A percentile compares a stretch with the other conserved stretches of the same genome.
Evolutionary conservation across 768 basidiomycete genomes (phyloP).

Genomic region (Leucosporidium scottii): DNA sequence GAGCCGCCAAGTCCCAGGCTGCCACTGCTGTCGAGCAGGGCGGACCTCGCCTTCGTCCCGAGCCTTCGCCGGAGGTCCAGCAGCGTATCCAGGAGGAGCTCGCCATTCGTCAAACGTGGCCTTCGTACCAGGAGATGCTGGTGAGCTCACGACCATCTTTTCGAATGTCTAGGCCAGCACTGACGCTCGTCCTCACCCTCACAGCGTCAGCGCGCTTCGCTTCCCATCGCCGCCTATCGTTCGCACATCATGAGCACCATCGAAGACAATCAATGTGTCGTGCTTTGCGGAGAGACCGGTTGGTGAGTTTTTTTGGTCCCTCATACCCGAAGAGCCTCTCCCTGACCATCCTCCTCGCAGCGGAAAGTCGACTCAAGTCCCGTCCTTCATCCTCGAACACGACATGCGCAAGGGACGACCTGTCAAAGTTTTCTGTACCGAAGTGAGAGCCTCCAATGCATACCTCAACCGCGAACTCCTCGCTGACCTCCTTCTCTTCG

Average conservation of each 20-base stretch:
- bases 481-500: neutral
- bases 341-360: conserved; percentile 47
- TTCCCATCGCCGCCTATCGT: conserved; percentile 83
- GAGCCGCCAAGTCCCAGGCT: conserved; percentile 8
- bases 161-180: neutral
- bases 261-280: conserved; percentile 70
- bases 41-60: conserved; percentile 2
- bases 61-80: conserved; percentile 35
- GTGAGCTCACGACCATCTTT: conserved; percentile 48
- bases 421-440: conserved; percentile 90
- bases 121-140: conserved; percentile 79
- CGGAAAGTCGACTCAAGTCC: conserved; percentile 95
- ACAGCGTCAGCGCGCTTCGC: conserved; percentile 62
- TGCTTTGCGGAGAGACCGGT: conserved; percentile 76
- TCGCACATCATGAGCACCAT: conserved; percentile 62
- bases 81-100: conserved; percentile 58
- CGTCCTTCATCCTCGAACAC: conserved; percentile 86
- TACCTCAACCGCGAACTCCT: neutral
- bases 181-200: conserved; percentile 6
- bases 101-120: conserved; percentile 54
- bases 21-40: conserved; percentile 1
- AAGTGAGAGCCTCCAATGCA: conserved; percentile 40
- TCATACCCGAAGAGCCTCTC: neutral
- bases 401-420: conserved; percentile 67
- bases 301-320: conserved; percentile 47